These are phyloP conservation scores for Purpureocillium takamizusanense DNA, from an alignment of 2,329 filamentous ascomycete genomes.

Conservation along the genomic window DNA sequence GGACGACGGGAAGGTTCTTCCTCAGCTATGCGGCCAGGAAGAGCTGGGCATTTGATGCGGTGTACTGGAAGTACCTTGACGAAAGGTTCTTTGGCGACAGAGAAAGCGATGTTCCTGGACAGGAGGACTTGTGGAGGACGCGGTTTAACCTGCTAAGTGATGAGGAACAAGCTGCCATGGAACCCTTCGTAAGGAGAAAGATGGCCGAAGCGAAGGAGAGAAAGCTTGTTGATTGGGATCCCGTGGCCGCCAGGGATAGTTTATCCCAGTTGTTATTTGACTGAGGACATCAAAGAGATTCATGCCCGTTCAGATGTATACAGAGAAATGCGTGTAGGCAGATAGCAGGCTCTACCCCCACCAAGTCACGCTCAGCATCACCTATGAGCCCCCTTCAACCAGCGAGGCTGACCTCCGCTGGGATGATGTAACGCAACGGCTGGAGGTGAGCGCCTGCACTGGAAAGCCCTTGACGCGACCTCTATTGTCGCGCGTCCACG, in stretches of 20 bases:
- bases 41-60: conserved; percentile 26
- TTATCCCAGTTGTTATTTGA: conserved; percentile 9
- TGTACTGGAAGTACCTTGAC: conserved; percentile 27
- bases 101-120: conserved; percentile 1
- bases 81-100: conserved; percentile 18
- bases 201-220: conserved; percentile 17
- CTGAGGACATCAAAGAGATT: no score
- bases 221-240: conserved; percentile 15
- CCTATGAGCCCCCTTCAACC: no score
- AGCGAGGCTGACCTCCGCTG: no score
- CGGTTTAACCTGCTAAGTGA: conserved; percentile 17
- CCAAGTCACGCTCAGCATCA: no score
- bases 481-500: no score
- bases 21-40: conserved; percentile 24
- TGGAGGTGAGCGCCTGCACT: no score
- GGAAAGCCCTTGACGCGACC: no score
- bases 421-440: no score
- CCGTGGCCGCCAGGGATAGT: conserved; percentile 8
- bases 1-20: conserved; percentile 22
- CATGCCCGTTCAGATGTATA: no score
- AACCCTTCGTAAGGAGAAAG: conserved; percentile 20
- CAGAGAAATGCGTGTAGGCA: no score
- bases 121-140: conserved; percentile 18
- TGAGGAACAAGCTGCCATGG: conserved; percentile 16
- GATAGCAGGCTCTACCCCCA: no score